A percentile compares a stretch with the other conserved stretches of the same genome.
Conservation (phyloP, 176 grass and related monocot genomes). For the Zea mays region DNA sequence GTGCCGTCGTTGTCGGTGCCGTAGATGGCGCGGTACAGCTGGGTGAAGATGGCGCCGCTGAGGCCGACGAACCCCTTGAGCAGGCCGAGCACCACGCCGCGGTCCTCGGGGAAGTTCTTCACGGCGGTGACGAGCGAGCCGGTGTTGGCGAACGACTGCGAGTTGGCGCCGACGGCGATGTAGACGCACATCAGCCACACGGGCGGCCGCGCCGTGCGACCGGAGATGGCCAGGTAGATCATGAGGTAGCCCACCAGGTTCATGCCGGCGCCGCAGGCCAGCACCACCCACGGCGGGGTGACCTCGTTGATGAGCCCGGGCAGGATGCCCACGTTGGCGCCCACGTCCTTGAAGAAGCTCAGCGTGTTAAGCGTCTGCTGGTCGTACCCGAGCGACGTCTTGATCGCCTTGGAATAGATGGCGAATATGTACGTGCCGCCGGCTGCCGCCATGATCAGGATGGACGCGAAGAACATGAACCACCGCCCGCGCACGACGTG, state of each 20-base stretch:
- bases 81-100: conserved; percentile 62
- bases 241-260: conserved; percentile 79
- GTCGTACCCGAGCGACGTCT: conserved; percentile 67
- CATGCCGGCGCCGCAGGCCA: conserved; percentile 58
- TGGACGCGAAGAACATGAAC: conserved; percentile 79
- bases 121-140: conserved; percentile 62
- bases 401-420: conserved; percentile 72
- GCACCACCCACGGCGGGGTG: conserved; percentile 59
- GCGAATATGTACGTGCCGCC: conserved; percentile 82
- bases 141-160: conserved; percentile 79
- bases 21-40: conserved; percentile 71
- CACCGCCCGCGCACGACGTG: conserved; percentile 58
- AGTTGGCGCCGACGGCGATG: conserved; percentile 71
- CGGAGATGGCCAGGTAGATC: conserved; percentile 68
- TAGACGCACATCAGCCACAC: conserved; percentile 84
- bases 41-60: conserved; percentile 84
- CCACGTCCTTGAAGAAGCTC: conserved; percentile 83
- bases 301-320: conserved; percentile 64
- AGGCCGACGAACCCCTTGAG: conserved; percentile 79
- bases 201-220: conserved; percentile 35
- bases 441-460: conserved; percentile 65
- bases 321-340: conserved; percentile 69
- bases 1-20: conserved; percentile 43
- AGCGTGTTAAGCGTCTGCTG: conserved; percentile 83
- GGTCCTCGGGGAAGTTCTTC: conserved; percentile 76